Evolutionary conservation across 2,329 filamentous ascomycete genomes (phyloP).

Genomic region (Stemphylium vesicarium): DNA sequence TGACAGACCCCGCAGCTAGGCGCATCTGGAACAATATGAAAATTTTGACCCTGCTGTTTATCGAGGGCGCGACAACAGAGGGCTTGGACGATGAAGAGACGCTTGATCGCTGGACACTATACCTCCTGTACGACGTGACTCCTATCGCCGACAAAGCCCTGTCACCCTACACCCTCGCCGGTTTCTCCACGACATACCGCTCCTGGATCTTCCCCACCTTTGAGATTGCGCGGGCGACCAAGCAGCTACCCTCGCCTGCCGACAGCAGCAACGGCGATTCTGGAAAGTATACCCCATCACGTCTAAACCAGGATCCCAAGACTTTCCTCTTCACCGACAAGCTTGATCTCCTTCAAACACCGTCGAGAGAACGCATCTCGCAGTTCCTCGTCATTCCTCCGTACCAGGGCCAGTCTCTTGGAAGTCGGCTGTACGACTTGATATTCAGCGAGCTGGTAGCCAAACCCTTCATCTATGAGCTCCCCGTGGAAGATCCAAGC

Average conservation of each 20-base stretch:
- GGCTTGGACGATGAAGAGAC: slow-evolving; percentile 73
- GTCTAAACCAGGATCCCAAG: slow-evolving; percentile 36
- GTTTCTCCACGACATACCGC: slow-evolving; percentile 89
- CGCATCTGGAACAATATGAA: slow-evolving; percentile 81
- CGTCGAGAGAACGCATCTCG: slow-evolving; percentile 82
- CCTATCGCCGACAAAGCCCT: slow-evolving; percentile 33
- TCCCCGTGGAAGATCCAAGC: slow-evolving; percentile 94
- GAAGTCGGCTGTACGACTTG: slow-evolving; percentile 77
- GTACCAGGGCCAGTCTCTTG: slow-evolving; percentile 82
- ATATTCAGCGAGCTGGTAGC: slow-evolving; percentile 75
- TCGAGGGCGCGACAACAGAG: slow-evolving; percentile 87
- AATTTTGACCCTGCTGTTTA: slow-evolving; percentile 83
- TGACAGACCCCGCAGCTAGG: slow-evolving; percentile 72
- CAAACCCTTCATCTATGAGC: slow-evolving; percentile 73
- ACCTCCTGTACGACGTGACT: slow-evolving; percentile 65
- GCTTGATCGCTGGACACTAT: slow-evolving; percentile 86
- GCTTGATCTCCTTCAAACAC: slow-evolving; percentile 64
- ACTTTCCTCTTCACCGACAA: slow-evolving; percentile 39
- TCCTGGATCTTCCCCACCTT: slow-evolving; percentile 70
- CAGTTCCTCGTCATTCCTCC: slow-evolving; percentile 92
- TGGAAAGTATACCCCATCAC: slow-evolving; percentile 44
- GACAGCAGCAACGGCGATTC: slow-evolving; percentile 46
- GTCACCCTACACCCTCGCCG: slow-evolving; percentile 74
- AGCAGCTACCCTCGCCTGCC: slow-evolving; percentile 42
- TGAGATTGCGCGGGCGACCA: slow-evolving; percentile 48